These are phyloP conservation scores for Cyclotella baltica DNA, from an alignment of 108 stramenopile species.

Conservation along the genomic window DNA sequence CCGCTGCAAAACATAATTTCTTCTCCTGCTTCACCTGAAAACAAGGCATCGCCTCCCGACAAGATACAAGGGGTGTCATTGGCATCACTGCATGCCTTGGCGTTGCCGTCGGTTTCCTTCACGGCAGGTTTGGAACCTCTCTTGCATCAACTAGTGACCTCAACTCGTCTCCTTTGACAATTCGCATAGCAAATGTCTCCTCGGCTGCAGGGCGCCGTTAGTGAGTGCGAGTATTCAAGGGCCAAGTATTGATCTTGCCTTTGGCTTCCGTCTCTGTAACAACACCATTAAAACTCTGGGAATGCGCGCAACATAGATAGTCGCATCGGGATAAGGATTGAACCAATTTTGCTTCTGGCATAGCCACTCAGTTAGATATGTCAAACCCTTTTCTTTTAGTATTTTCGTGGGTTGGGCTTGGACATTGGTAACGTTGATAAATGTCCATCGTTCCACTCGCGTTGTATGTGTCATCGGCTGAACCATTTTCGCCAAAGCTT, in stretches of 20 bases:
- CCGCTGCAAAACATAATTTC: too few relatives aligned
- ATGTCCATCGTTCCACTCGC: neutral
- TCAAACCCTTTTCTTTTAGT: neutral
- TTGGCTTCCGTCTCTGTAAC: neutral
- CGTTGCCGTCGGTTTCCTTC: too few relatives aligned
- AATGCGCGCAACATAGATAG: constrained; percentile 14
- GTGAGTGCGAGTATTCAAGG: constrained; percentile 67
- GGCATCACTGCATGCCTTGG: too few relatives aligned
- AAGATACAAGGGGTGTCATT: too few relatives aligned
- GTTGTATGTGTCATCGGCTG: neutral
- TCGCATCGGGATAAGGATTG: constrained; percentile 24
- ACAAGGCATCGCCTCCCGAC: too few relatives aligned
- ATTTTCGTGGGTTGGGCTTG: constrained; percentile 3
- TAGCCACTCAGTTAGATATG: constrained; percentile 14
- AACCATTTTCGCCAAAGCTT: constrained; percentile 35
- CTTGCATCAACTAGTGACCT: constrained; percentile 27
- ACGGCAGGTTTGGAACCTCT: too few relatives aligned
- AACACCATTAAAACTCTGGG: neutral
- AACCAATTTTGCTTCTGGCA: constrained; percentile 17
- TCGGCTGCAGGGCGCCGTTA: constrained; percentile 67
- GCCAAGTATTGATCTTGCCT: constrained; percentile 56
- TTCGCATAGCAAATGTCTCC: constrained; percentile 54
- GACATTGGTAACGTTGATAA: neutral
- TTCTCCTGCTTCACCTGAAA: too few relatives aligned
- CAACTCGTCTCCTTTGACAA: constrained; percentile 50